Base-by-base conservation (phyloP, 2,329 filamentous ascomycete species). In the Cladosporium sp. region DNA sequence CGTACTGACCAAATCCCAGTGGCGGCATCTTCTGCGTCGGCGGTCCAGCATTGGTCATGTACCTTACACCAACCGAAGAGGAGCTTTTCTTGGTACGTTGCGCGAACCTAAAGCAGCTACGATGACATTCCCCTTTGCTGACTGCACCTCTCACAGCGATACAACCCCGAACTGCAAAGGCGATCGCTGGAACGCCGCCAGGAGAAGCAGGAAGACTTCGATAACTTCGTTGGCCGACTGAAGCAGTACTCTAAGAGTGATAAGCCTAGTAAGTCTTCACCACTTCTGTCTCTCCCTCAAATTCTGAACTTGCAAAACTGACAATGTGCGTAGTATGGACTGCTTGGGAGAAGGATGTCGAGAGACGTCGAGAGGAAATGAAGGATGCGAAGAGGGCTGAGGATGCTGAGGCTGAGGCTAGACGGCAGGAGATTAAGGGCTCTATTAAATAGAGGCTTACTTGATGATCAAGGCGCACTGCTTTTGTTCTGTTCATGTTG, bases 121-220 rank as follows among this genome's bases (percentile, higher is more conserved):
- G n/a, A n/a, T 18, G n/a, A 11, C 20, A 38, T 19, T 41, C 27
- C 39, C 32, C 30, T 13, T 15, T 20, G 30, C 52, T 57, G 11
- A 56, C 18, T 42, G 13, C 25, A 29, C 33, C 38, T 25, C 8
- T 35, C 15, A n/a, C 57, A 88, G 73, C 83, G 79, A 69, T 97
- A 97, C 74, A 97, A 92, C 69, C 92, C 92, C 0, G 93, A 97
- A 29, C 79, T 98, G n/a, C 87, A 93, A 66, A 87, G 88, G 68
- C 82, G 86, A 63, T 90, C 87, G 55, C 73, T 95, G n/a, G 90
- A 91, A 68, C 80, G 84, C 52, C 80, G 89, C 15, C 77, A 85
- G 51, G 82, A 86, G 66, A 80, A 80, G 53, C 82, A 93, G 64
- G 79, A 91, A 69, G 90, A 96, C 52, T 95, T 95, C 61, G 87